Conservation (phyloP, 2,329 filamentous ascomycete species). For the Aphanocladium album region DNA sequence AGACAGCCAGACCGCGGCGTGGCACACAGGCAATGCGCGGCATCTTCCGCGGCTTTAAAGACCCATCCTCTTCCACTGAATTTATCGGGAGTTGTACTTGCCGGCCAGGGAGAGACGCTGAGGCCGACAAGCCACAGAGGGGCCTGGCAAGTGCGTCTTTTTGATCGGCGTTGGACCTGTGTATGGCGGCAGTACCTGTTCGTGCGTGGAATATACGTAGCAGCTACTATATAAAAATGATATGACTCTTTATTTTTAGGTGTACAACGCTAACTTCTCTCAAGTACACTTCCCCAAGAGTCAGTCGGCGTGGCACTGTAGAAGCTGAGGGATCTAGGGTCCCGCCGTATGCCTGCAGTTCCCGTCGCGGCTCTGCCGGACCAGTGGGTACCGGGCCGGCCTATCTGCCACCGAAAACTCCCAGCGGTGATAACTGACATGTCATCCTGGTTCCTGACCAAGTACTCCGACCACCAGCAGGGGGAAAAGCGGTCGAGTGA, state of each 20-base stretch:
- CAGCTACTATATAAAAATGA: too few relatives aligned
- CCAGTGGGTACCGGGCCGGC: neutral
- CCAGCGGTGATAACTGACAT: neutral
- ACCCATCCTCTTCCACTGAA: neutral
- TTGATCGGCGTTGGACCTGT: neutral
- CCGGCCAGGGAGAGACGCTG: neutral
- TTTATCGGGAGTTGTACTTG: neutral
- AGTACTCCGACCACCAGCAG: neutral
- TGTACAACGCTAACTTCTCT: neutral
- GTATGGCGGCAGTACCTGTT: neutral
- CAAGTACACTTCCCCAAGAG: neutral
- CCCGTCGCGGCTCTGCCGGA: neutral
- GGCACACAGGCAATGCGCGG: too few relatives aligned
- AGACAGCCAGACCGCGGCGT: neutral
- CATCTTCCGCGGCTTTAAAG: neutral
- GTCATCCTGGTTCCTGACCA: neutral
- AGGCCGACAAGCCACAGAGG: slow-evolving; percentile 5
- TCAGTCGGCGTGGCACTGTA: neutral
- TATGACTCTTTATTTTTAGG: too few relatives aligned
- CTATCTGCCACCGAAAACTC: neutral
- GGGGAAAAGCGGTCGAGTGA: neutral
- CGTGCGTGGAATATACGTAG: too few relatives aligned
- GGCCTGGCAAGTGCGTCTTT: neutral
- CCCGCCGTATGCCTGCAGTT: neutral
- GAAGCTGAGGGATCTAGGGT: neutral